These are phyloP conservation scores for Colletotrichum filicis DNA, from an alignment of 2,329 filamentous ascomycete species.

Conservation along the genomic window DNA sequence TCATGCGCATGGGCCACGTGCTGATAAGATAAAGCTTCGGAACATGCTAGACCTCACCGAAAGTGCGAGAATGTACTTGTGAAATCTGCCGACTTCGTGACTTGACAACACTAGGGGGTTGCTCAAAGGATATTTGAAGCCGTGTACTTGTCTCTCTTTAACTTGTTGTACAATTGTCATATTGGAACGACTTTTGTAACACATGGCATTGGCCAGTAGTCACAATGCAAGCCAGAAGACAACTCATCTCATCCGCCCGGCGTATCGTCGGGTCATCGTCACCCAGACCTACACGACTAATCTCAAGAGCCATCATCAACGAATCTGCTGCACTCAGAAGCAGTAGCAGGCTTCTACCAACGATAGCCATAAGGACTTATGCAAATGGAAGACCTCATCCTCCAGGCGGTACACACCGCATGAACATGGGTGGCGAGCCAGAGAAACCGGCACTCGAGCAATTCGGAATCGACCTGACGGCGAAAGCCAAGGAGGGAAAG, in stretches of 20 bases:
- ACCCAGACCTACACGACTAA: slow-evolving; percentile 41
- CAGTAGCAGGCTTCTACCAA: slow-evolving; percentile 49
- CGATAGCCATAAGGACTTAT: slow-evolving; percentile 61
- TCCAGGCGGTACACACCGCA: slow-evolving; percentile 91
- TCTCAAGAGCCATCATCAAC: slow-evolving; percentile 26
- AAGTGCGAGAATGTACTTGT: slow-evolving; percentile 53
- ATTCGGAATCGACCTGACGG: slow-evolving; percentile 91
- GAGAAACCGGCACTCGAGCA: slow-evolving; percentile 91
- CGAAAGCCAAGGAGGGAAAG: slow-evolving; percentile 85
- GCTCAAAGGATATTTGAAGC: slow-evolving; percentile 7
- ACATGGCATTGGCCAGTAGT: background rate
- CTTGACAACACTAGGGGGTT: slow-evolving; percentile 19
- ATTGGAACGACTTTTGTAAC: background rate
- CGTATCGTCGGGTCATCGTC: slow-evolving; percentile 46
- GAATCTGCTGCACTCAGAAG: background rate
- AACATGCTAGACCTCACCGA: slow-evolving; percentile 41
- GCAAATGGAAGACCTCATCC: slow-evolving; percentile 83
- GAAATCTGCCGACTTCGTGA: slow-evolving; percentile 23
- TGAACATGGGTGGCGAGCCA: slow-evolving; percentile 81
- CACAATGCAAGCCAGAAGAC: slow-evolving; percentile 55
- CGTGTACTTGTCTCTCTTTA: background rate
- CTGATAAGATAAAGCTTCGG: slow-evolving; percentile 41
- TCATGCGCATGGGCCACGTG: slow-evolving; percentile 45
- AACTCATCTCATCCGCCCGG: slow-evolving; percentile 51
- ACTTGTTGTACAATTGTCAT: background rate